Percentiles rank a stretch among this genome's conserved stretches.
These are phyloP conservation scores for Venturia carpophila DNA, from an alignment of 2,329 filamentous ascomycete genomes.

Conservation along the genomic window DNA sequence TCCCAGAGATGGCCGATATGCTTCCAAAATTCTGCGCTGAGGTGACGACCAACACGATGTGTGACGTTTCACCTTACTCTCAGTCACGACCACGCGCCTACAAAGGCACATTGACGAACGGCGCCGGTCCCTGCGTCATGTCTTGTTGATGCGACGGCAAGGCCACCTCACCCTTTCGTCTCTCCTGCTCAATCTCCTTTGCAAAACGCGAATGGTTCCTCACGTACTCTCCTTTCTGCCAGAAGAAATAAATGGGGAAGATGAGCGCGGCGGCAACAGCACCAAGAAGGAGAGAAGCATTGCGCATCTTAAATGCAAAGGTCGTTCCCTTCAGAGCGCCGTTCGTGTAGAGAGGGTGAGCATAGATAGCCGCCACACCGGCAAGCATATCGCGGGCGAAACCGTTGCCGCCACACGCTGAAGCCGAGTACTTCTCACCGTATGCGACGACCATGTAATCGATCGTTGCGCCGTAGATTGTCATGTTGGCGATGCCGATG, in stretches of 20 bases:
- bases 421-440: conserved; percentile 59
- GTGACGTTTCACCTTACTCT: not conserved
- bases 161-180: not conserved
- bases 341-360: conserved; percentile 41
- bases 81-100: not conserved
- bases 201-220: not conserved
- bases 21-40: not conserved
- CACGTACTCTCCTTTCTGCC: not conserved
- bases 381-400: conserved; percentile 67
- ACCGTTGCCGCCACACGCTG: conserved; percentile 68
- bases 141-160: not conserved
- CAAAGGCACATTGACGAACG: not conserved
- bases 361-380: conserved; percentile 61
- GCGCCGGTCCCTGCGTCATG: too few species aligned
- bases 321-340: not conserved
- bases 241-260: not conserved
- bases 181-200: conserved; percentile 2
- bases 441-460: conserved; percentile 71
- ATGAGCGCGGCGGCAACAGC: not conserved
- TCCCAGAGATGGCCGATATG: not conserved
- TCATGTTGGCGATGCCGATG: conserved; percentile 66
- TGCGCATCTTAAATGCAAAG: not conserved
- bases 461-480: conserved; percentile 69
- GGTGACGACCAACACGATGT: not conserved
- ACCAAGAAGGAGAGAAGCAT: conserved; percentile 1